Evolutionary conservation across 345 rosid genomes (phyloP).

Genomic region (Eucalyptus cladocalyx): DNA sequence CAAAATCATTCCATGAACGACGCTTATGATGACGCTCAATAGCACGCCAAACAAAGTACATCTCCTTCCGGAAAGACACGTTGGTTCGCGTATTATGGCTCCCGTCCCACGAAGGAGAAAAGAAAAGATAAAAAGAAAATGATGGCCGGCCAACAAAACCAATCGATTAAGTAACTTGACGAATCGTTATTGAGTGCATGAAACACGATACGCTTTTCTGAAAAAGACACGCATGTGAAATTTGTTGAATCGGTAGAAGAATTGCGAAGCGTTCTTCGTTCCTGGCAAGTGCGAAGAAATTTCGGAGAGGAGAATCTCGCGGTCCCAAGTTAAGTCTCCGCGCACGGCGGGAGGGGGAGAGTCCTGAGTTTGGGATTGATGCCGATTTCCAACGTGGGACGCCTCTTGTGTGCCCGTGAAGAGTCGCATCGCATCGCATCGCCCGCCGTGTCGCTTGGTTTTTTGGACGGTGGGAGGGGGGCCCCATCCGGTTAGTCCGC

Average conservation of each 20-base stretch:
- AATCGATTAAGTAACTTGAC: neutral
- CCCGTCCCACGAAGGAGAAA: neutral
- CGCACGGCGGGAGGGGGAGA: neutral
- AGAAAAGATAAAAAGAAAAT: neutral
- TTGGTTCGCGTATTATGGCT: neutral
- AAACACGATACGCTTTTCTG: neutral
- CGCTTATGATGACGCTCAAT: neutral
- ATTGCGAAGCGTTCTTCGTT: neutral
- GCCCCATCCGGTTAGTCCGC: neutral
- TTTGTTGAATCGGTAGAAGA: neutral
- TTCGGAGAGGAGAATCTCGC: neutral
- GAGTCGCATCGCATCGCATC: neutral
- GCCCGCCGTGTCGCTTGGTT: neutral
- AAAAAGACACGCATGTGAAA: neutral
- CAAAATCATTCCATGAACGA: neutral
- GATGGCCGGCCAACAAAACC: neutral
- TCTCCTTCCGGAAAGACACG: neutral
- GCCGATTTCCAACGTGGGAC: neutral
- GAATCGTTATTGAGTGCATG: neutral
- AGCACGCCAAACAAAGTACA: neutral
- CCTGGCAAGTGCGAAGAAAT: neutral
- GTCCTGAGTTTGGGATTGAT: neutral
- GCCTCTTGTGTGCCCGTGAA: neutral
- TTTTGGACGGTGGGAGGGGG: neutral
- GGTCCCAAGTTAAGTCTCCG: neutral